These are phyloP conservation scores for Diaporthe caulivora DNA, from an alignment of 2,329 filamentous ascomycete genomes.

Conservation along the genomic window DNA sequence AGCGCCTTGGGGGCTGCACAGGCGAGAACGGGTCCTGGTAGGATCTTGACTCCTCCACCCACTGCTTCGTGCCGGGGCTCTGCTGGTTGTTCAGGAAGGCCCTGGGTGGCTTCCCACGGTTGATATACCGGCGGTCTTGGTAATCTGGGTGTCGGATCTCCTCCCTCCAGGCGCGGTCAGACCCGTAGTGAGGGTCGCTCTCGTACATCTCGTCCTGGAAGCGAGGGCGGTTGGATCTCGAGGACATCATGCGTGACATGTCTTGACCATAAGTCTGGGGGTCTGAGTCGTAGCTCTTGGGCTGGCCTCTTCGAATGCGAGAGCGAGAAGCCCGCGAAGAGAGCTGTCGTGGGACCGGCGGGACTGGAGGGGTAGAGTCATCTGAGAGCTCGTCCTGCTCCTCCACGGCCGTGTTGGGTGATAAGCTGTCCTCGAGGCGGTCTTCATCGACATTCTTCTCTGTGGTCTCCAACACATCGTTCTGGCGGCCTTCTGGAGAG, in stretches of 20 bases:
- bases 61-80: constrained; percentile 21
- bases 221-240: constrained; percentile 21
- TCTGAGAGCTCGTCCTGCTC: constrained; percentile 34
- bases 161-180: constrained; percentile 36
- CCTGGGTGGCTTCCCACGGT: constrained; percentile 30
- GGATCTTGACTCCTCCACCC: constrained; percentile 30
- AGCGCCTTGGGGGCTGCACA: constrained; percentile 21
- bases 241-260: constrained; percentile 22
- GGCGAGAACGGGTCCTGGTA: constrained; percentile 29
- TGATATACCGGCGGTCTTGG: constrained; percentile 25
- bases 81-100: constrained; percentile 34
- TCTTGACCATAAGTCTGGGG: constrained; percentile 30
- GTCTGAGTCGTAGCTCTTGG: constrained; percentile 32
- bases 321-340: constrained; percentile 28
- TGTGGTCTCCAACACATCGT: constrained; percentile 12
- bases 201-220: constrained; percentile 30
- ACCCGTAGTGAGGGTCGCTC: constrained; percentile 24
- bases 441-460: constrained; percentile 26
- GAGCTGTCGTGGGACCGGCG: constrained; percentile 20
- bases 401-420: constrained; percentile 25
- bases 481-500: constrained; percentile 3
- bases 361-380: constrained; percentile 28
- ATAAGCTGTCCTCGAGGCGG: constrained; percentile 13
- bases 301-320: background rate
- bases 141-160: constrained; percentile 34